Conservation (phyloP, 2,329 filamentous ascomycete genomes). For the Ophiocordyceps unilateralis region DNA sequence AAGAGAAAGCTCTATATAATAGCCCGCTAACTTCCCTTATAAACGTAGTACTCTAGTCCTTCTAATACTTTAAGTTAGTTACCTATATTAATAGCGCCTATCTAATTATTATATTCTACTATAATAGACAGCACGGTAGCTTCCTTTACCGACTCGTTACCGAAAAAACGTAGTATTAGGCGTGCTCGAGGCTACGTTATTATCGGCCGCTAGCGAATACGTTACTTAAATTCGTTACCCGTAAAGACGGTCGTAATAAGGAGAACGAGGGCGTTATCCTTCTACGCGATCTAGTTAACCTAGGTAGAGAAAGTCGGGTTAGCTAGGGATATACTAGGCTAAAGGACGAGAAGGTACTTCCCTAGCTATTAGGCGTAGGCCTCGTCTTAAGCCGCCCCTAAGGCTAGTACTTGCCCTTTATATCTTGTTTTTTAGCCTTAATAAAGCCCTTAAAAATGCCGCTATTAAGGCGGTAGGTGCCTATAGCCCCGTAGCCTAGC, state of each 20-base stretch:
- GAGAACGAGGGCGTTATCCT: background rate
- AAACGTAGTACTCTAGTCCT: too few relatives aligned
- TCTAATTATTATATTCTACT: too few relatives aligned
- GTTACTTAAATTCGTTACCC: background rate
- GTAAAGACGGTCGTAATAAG: background rate
- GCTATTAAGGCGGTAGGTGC: background rate
- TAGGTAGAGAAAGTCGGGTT: too few relatives aligned
- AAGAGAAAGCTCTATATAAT: too few relatives aligned
- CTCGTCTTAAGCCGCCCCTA: background rate
- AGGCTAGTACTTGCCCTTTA: background rate
- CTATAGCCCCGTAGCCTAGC: background rate
- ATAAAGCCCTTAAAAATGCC: background rate
- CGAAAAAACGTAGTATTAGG: background rate
- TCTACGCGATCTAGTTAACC: background rate
- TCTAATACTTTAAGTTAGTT: too few relatives aligned
- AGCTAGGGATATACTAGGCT: too few relatives aligned
- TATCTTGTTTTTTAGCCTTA: background rate
- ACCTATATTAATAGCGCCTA: too few relatives aligned
- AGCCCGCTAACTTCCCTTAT: too few relatives aligned
- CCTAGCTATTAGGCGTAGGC: too few relatives aligned
- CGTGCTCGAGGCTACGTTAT: background rate
- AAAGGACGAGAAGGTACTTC: too few relatives aligned
- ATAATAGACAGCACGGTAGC: too few relatives aligned
- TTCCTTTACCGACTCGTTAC: too few relatives aligned
- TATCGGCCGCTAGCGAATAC: background rate